Evolutionary conservation across 495 filamentous ascomycete species (phyloP).

Genomic region (Aspergillus hancockii): DNA sequence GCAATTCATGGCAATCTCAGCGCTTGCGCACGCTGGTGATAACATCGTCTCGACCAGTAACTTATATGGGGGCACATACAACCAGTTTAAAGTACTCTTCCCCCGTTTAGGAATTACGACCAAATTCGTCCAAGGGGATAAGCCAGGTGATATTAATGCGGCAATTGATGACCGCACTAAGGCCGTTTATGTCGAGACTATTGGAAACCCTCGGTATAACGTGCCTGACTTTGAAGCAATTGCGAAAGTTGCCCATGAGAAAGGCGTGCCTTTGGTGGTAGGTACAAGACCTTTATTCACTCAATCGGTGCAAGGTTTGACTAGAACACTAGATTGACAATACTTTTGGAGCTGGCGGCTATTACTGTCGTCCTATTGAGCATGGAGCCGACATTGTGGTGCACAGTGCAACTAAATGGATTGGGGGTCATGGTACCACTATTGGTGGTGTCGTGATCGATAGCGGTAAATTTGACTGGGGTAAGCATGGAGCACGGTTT

Average conservation of each 20-base stretch:
- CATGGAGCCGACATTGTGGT: constrained; percentile 95
- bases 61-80: constrained; percentile 96
- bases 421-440: constrained; percentile 95
- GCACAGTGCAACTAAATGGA: constrained; percentile 98
- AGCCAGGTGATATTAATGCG: constrained; percentile 75
- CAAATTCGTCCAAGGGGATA: constrained; percentile 87
- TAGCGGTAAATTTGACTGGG: constrained; percentile 96
- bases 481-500: constrained; percentile 82
- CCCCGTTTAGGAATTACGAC: constrained; percentile 84
- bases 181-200: constrained; percentile 92
- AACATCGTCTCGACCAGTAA: constrained; percentile 95
- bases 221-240: constrained; percentile 87
- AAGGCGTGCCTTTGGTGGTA: constrained; percentile 83
- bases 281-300: constrained; percentile 30
- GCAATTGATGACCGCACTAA: constrained; percentile 96
- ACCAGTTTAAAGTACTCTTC: constrained; percentile 93
- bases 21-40: constrained; percentile 82
- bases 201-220: constrained; percentile 96
- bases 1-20: constrained; percentile 89
- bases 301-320: not conserved
- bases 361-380: constrained; percentile 84
- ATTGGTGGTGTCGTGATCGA: constrained; percentile 90
- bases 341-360: constrained; percentile 96
- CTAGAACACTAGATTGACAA: constrained; percentile 70
- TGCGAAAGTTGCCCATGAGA: constrained; percentile 74